phyloP scores from a whole-genome alignment of 1,284 basidiomycete genomes.

The Vanrija humicola region DNA sequence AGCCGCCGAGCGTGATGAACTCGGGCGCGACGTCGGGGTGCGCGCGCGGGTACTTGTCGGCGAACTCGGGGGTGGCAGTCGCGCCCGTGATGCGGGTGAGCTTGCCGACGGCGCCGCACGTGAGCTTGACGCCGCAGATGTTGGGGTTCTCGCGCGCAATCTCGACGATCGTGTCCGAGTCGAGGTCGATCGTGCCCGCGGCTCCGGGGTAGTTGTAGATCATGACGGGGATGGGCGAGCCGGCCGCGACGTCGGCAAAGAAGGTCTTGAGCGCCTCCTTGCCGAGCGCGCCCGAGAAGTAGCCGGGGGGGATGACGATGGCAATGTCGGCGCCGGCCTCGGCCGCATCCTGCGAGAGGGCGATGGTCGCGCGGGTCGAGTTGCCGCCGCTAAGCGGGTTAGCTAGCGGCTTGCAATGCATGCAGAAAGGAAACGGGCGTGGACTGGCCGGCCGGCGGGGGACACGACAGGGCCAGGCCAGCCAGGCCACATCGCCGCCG shows the following conservation, averaged over 20 bases:
- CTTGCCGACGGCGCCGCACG: slow-evolving; percentile 86
- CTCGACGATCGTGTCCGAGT: slow-evolving; percentile 76
- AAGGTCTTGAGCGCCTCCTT: slow-evolving; percentile 69
- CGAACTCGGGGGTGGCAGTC: slow-evolving; percentile 61
- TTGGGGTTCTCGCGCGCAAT: slow-evolving; percentile 59
- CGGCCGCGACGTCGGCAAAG: slow-evolving; percentile 69
- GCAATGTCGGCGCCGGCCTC: slow-evolving; percentile 75
- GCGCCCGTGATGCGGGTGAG: slow-evolving; percentile 72
- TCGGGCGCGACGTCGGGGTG: slow-evolving; percentile 46
- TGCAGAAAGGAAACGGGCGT: too few relatives aligned
- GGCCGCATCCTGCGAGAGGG: slow-evolving; percentile 68
- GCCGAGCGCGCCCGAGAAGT: slow-evolving; percentile 71
- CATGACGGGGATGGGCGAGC: slow-evolving; percentile 78
- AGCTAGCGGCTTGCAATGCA: neutral
- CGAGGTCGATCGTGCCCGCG: slow-evolving; percentile 75
- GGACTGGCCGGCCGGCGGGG: neutral
- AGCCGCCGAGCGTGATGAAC: slow-evolving; percentile 75
- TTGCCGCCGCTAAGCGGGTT: slow-evolving; percentile 56
- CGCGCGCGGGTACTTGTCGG: slow-evolving; percentile 61
- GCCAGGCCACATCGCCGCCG: too few relatives aligned
- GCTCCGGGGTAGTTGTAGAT: slow-evolving; percentile 88
- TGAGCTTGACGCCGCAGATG: slow-evolving; percentile 76
- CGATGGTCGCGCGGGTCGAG: slow-evolving; percentile 74
- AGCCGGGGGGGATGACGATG: slow-evolving; percentile 79
- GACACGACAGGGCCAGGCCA: neutral